Evolutionary conservation across 225 moss, liverwort and hornwort genomes (phyloP), one percentile per base, ranked within the genome.

Genomic region (Polytrichum formosum): DNA sequence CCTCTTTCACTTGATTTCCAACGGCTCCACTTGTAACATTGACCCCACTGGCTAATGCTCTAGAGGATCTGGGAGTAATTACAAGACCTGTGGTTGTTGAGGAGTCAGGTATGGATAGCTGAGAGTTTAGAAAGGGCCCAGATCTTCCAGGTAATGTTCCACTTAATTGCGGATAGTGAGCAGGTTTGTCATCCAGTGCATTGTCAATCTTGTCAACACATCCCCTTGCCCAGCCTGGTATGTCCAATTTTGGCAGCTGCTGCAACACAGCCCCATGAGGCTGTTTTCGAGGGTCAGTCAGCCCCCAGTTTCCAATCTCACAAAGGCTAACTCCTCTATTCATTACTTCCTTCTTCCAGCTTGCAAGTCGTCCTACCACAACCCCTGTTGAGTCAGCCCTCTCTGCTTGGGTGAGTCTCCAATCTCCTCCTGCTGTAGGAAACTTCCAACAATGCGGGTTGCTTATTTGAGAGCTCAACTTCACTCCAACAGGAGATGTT

Each of bases 381-480:
- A 55, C 56, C 33, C 77, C 81, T 78, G 75, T 58, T 22, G 73
- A 16, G 73, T 86, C 86, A 60, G 70, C 5, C 73, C 81, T 81
- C 72, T 73, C 76, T 67, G 79, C 70, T 55, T 80, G 86, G 28
- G 80, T 76, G 20, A 90, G 69, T 79, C 72, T 94, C 98, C 98
- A 98, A 75, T 98, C 98, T 28, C 98, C 98, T 27, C 98, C 98
- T 69, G 92, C 84, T 67, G 98, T 86, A 28, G 98, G 91, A 79
- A 90, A 94, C 71, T 90, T 91, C 90, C 94, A 88, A 67, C 76
- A 90, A 65, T 84, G 91, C 64, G 70, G 76, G 64, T 84, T 91
- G 77, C 84, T 90, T 46, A 75, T 68, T 68, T 78, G 84, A 25
- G 76, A 54, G 73, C 70, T 26, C 35, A 74, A 53, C 61, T 80